Evolutionary conservation across 306 rosid species (phyloP).

Genomic region (Cyclanthera cordifolia): DNA sequence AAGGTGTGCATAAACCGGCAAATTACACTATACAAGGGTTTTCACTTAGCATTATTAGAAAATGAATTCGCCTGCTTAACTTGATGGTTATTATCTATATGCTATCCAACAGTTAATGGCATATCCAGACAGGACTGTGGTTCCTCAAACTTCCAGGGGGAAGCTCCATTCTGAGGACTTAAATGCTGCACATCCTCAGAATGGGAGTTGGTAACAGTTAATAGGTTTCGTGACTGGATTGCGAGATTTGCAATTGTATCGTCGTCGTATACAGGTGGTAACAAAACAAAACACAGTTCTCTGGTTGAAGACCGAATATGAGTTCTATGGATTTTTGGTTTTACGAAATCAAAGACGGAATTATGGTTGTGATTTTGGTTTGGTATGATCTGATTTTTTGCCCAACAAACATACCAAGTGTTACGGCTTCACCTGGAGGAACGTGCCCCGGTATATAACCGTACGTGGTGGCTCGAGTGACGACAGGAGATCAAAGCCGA

Average conservation of each 20-base stretch:
- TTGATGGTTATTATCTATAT: background rate
- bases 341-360: slow-evolving; percentile 10
- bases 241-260: slow-evolving; percentile 11
- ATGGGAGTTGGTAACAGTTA: slow-evolving; percentile 24
- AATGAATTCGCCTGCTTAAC: background rate
- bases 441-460: slow-evolving; percentile 15
- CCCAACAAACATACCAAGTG: slow-evolving; percentile 23
- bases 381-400: slow-evolving; percentile 36
- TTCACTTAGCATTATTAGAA: too few species aligned
- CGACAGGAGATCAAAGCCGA: slow-evolving; percentile 33
- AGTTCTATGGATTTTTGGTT: slow-evolving; percentile 19
- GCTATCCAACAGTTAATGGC: slow-evolving; percentile 38
- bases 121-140: slow-evolving; percentile 36
- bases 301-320: slow-evolving; percentile 21
- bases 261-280: slow-evolving; percentile 6
- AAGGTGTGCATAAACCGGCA: too few species aligned
- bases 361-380: slow-evolving; percentile 13
- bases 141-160: slow-evolving; percentile 33
- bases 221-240: slow-evolving; percentile 17
- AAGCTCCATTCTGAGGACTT: slow-evolving; percentile 41
- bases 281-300: background rate
- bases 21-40: too few species aligned
- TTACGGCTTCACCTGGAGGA: slow-evolving; percentile 41
- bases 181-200: slow-evolving; percentile 24
- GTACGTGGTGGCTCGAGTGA: slow-evolving; percentile 26